Base-by-base conservation (phyloP, 495 filamentous ascomycete genomes). In the Hypoxylon rickii region DNA sequence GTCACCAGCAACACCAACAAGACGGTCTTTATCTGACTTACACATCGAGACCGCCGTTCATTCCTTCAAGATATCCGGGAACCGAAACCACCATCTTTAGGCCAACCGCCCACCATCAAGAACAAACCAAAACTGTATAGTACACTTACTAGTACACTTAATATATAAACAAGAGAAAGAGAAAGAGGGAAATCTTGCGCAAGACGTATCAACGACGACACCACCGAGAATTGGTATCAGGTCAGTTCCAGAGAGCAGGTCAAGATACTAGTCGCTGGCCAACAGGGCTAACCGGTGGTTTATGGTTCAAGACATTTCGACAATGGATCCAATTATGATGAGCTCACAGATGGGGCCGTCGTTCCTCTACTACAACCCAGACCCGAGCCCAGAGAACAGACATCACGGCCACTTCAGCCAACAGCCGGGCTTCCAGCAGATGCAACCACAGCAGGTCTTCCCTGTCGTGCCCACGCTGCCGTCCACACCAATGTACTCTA, bases 361-460 rank as follows among this genome's bases (percentile, higher is more conserved):
- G 13, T 97, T 95, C 80, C 92, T 89, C 83, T 96, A 93, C 79
- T 97, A 96, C 75, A 87, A 83, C 58, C 86, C 86, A 51, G 89
- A 93, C 47, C 81, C 86, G 38, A 86, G 81, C 67, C 77, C 82
- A 38, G 88, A 96, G 70, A 83, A 81, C 67, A 76, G 86, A 66
- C 89, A 90, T 64, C 89, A 93, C 68, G 86, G 88, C 22, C 88
- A 90, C 68, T 96, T 91, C 79, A 82, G 86, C 55, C 84, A 85
- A 45, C 89, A 92, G 46, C 90, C 90, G 7, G 78, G 77, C 54
- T 72, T 78, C 29, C 70, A 70, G 17, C 70, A 70, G 41, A 60
- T 69, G 42, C 70, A 74, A 21, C 71, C 70, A 71, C 80, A 75
- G 67, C 73, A 52, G 71, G 77, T 70, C 68, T 84, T 78, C 74